These are phyloP conservation scores for Malus hybrid DNA, from an alignment of 331 rosid species.

Conservation along the genomic window DNA sequence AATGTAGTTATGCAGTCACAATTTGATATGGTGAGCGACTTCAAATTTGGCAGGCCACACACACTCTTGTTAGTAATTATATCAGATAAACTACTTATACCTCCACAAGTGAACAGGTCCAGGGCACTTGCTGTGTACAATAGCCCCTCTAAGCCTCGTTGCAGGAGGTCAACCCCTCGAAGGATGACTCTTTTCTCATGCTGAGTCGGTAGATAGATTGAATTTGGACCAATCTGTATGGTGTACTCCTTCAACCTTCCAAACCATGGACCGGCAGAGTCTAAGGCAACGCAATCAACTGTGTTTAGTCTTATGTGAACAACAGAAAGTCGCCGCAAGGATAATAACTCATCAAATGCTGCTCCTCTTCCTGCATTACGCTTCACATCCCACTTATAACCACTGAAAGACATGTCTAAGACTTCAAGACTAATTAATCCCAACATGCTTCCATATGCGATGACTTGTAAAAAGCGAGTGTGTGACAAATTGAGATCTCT, in stretches of 20 bases:
- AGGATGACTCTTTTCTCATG: conserved; percentile 14
- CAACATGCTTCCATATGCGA: conserved; percentile 4
- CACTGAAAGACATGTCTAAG: conserved; percentile 17
- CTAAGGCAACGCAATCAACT: conserved; percentile 13
- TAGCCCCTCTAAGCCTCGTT: conserved; percentile 1
- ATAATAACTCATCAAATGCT: conserved; percentile 15
- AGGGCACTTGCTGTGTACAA: conserved; percentile 3
- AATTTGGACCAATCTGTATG: conserved; percentile 8
- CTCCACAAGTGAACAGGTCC: neutral
- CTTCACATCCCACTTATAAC: conserved; percentile 14
- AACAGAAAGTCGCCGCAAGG: neutral
- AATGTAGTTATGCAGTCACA: conserved; percentile 6
- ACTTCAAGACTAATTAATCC: conserved; percentile 13
- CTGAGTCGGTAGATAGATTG: conserved; percentile 2
- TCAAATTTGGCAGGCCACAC: conserved; percentile 1
- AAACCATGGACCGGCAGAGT: conserved; percentile 10
- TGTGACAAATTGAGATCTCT: conserved; percentile 9
- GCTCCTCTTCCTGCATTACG: neutral
- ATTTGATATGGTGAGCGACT: conserved; percentile 11
- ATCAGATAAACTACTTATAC: neutral
- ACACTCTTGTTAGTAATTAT: neutral
- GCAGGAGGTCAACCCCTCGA: conserved; percentile 14
- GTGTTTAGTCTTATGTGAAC: conserved; percentile 5
- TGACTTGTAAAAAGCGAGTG: conserved; percentile 1
- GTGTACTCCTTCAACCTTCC: conserved; percentile 6